Evolutionary conservation across 345 rosid genomes (phyloP).

Genomic region (Rhodamnia rubescens): DNA sequence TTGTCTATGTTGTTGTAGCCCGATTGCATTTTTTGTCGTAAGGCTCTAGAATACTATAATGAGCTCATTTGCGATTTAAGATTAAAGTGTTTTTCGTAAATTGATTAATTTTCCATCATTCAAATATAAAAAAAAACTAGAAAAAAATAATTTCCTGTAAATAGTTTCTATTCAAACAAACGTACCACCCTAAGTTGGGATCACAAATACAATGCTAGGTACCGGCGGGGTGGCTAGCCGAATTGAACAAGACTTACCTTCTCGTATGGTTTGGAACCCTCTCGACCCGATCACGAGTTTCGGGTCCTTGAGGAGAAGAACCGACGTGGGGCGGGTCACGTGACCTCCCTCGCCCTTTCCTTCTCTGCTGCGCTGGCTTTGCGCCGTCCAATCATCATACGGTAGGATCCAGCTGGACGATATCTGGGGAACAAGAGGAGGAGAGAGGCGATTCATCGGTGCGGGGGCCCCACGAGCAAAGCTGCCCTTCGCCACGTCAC

Average conservation of each 20-base stretch:
- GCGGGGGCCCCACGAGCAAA: not conserved
- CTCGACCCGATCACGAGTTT: rapidly evolving
- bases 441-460: no score
- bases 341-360: not conserved
- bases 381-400: not conserved
- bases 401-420: not conserved
- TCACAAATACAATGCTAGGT: not conserved
- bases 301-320: not conserved
- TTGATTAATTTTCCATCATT: rapidly evolving
- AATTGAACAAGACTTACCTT: rapidly evolving
- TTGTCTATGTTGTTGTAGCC: rapidly evolving
- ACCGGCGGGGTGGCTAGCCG: rapidly evolving
- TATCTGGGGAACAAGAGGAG: not conserved
- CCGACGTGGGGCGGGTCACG: not conserved
- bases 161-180: not conserved
- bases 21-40: not conserved
- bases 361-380: not conserved
- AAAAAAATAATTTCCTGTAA: not conserved
- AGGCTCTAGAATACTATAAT: not conserved
- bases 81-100: not conserved
- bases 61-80: rapidly evolving
- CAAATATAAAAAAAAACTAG: not conserved
- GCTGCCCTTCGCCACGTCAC: not conserved
- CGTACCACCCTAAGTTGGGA: not conserved
- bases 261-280: rapidly evolving